Percentiles rank a stretch among this genome's conserved stretches.
Conservation (phyloP, 2,329 filamentous ascomycete species). For the Penicillium vulpinum region DNA sequence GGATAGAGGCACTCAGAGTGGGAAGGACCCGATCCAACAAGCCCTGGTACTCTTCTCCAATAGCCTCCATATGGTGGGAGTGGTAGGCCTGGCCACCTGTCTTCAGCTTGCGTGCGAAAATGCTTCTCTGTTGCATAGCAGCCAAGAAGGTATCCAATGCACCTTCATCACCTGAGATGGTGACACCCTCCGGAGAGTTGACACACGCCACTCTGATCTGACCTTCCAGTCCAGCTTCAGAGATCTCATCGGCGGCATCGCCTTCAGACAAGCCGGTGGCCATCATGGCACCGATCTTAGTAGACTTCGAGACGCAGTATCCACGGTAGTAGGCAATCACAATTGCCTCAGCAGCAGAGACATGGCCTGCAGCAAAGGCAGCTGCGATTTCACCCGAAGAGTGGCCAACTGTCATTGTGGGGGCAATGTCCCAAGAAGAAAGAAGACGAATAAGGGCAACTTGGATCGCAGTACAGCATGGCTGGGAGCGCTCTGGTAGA, state of each 20-base stretch:
- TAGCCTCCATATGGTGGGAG: neutral
- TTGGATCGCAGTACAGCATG: neutral
- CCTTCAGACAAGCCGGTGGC: neutral
- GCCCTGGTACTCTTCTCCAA: neutral
- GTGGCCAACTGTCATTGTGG: neutral
- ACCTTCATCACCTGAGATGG: neutral
- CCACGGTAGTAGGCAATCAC: neutral
- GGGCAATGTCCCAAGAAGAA: neutral
- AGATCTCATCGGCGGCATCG: neutral
- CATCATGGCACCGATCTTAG: neutral
- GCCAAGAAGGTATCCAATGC: neutral
- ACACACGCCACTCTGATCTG: neutral
- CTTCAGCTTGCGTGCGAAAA: neutral
- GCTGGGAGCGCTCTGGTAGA: neutral
- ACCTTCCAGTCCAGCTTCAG: neutral
- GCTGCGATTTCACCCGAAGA: neutral
- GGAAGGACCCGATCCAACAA: neutral
- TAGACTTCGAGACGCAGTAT: neutral
- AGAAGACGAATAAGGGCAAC: neutral
- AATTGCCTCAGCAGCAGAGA: neutral
- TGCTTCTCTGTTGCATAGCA: neutral
- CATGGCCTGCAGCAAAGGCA: neutral
- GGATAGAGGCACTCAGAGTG: neutral
- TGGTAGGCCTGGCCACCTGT: neutral
- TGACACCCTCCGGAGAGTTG: neutral